Base-by-base conservation (phyloP, 2,329 filamentous ascomycete genomes). In the Aspergillus jensenii region DNA sequence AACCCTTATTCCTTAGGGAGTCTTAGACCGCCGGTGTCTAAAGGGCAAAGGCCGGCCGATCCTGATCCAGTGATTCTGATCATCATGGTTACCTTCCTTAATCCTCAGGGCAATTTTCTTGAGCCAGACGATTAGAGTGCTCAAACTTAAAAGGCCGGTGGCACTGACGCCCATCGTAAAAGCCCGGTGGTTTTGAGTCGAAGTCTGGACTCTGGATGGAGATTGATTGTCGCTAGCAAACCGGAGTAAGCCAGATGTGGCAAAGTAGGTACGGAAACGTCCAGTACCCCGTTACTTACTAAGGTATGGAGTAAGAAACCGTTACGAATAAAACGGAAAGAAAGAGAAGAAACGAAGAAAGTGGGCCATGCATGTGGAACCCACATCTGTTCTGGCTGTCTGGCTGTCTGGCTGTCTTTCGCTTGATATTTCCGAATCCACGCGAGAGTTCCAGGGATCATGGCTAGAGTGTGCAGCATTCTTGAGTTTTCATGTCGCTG, bases 361-460 rank as follows among this genome's bases (percentile, higher is more conserved):
- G 27, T 31, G 27, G 27, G 27, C 27, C 27, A 31, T 31, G 27
- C 27, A 31, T 31, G 27, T 8, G 27, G 27, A 31, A 31, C 27
- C 27, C 27, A 15, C 12, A 25, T 15, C 21, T 23, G 27, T 19
- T 19, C 46, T 48, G 15, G 21, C 40, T 35, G 21, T 21, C 19
- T 3, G 19, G 19, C 19, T 21, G 12, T 37, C 35, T n/a, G 12
- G 15, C 35, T 37, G 12, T 37, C 35, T 43, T 37, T 53, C 41
- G 41, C 51, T 53, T 46, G 51, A 27, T 7, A 46, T 53, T 53
- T 37, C 51, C 50, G 39, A 44, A 52, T 52, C 27, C 50, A 52
- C 50, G 51, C 41, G 50, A 53, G 41, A 12, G 25, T 37, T 45
- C 27, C 51, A 53, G 41, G 51, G 41, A 46, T 46, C 43, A 25